Evolutionary conservation across 768 basidiomycete genomes (phyloP).

Genomic region (Panus rudis): DNA sequence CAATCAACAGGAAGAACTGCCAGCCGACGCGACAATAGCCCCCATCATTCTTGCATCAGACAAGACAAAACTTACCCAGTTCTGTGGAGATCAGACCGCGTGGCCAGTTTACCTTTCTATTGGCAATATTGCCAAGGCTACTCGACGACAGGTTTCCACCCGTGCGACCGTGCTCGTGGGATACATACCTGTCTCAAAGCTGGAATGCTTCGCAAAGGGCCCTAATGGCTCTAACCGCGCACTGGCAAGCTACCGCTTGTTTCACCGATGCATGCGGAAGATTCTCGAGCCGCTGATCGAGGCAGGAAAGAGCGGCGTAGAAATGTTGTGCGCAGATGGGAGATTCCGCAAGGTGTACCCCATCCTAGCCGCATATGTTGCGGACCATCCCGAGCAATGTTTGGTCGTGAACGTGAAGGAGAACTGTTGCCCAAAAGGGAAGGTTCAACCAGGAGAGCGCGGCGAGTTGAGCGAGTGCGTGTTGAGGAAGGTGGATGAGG

Average conservation of each 20-base stretch:
- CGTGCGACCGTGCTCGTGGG: constrained; percentile 18
- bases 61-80: constrained; percentile 22
- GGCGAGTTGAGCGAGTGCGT: constrained; percentile 1
- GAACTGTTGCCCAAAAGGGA: constrained; percentile 5
- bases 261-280: constrained; percentile 12
- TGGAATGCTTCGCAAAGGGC: constrained; percentile 6
- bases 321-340: constrained; percentile 13
- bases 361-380: constrained; percentile 13
- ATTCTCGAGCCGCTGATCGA: constrained; percentile 9
- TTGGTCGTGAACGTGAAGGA: constrained; percentile 8
- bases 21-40: constrained; percentile 20
- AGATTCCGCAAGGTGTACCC: constrained; percentile 10
- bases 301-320: constrained; percentile 11
- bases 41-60: constrained; percentile 27
- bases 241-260: constrained; percentile 6
- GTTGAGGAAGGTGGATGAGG: constrained; percentile 1
- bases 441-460: background rate
- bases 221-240: constrained; percentile 1
- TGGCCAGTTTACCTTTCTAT: constrained; percentile 26
- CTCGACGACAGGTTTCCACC: constrained; percentile 11
- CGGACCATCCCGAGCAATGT: constrained; percentile 20
- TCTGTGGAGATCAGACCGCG: constrained; percentile 16
- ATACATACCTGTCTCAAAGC: constrained; percentile 17
- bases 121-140: constrained; percentile 18
- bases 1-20: constrained; percentile 11